Percentiles rank a stretch among this genome's conserved stretches.
These are phyloP conservation scores for Aspergillus brunneoviolaceus DNA, from an alignment of 2,329 filamentous ascomycete species.

Conservation along the genomic window DNA sequence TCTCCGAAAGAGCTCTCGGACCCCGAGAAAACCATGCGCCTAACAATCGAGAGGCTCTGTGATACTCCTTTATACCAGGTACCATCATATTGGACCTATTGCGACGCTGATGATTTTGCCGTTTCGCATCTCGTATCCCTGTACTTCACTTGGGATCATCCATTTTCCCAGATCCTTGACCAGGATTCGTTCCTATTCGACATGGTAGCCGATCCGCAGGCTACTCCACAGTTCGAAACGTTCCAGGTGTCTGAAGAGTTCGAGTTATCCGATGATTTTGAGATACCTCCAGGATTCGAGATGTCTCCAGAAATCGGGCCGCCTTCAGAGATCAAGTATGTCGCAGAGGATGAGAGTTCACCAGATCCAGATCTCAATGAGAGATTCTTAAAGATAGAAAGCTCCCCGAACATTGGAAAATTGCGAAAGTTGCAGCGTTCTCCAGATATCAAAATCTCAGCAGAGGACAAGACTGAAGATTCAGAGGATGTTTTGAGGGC, in stretches of 20 bases:
- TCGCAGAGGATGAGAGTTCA: too few relatives aligned
- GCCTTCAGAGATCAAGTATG: not conserved
- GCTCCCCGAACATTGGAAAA: not conserved
- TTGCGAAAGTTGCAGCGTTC: not conserved
- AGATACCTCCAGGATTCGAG: not conserved
- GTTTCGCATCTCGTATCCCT: slow-evolving; percentile 82
- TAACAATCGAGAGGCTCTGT: slow-evolving; percentile 33
- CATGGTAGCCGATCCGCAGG: slow-evolving; percentile 24
- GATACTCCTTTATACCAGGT: slow-evolving; percentile 38
- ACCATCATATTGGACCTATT: slow-evolving; percentile 66
- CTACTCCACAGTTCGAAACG: not conserved
- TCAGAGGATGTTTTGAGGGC: not conserved
- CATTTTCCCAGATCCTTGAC: slow-evolving; percentile 78
- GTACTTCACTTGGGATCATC: slow-evolving; percentile 94
- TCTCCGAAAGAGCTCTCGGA: slow-evolving; percentile 6
- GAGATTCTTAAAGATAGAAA: too few relatives aligned
- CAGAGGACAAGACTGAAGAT: not conserved
- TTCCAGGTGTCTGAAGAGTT: too few relatives aligned
- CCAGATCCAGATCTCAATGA: too few relatives aligned
- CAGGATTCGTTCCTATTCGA: slow-evolving; percentile 68
- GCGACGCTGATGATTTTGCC: slow-evolving; percentile 72
- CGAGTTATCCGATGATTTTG: too few relatives aligned
- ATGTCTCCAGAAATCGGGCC: not conserved
- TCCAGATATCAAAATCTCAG: not conserved
- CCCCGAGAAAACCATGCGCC: slow-evolving; percentile 25